phyloP scores from a whole-genome alignment of 768 basidiomycete species.

The Pleurotus sapidus region DNA sequence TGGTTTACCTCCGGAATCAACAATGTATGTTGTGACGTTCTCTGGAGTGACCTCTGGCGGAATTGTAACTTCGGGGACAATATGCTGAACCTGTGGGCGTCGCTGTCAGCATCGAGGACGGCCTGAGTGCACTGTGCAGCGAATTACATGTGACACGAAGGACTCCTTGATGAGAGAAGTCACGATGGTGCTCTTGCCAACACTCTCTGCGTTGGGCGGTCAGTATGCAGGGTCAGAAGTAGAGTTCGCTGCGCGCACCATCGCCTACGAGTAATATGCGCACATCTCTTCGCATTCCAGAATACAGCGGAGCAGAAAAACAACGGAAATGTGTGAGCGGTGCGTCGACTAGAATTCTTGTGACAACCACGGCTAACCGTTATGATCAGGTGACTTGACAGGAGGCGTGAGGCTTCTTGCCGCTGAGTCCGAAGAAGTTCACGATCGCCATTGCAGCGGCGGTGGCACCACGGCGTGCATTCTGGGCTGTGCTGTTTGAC shows the following conservation, averaged over 20 bases:
- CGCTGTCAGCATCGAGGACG: not conserved
- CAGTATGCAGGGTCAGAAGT: slow-evolving; percentile 10
- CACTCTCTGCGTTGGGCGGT: slow-evolving; percentile 64
- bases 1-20: slow-evolving; percentile 85
- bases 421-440: not conserved
- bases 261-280: slow-evolving; percentile 93
- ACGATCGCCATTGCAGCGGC: too few relatives aligned
- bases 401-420: not conserved
- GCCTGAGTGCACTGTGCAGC: slow-evolving; percentile 10
- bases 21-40: slow-evolving; percentile 96
- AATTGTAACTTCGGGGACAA: slow-evolving; percentile 96
- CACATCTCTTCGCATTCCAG: slow-evolving; percentile 84
- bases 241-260: slow-evolving; percentile 46
- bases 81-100: slow-evolving; percentile 75
- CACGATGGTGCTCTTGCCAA: slow-evolving; percentile 97
- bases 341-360: not conserved
- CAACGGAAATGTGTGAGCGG: not conserved
- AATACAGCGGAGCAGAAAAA: slow-evolving; percentile 1
- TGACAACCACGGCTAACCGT: not conserved
- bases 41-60: slow-evolving; percentile 97
- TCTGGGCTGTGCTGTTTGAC: not conserved
- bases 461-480: too few relatives aligned
- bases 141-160: slow-evolving; percentile 78
- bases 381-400: not conserved
- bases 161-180: slow-evolving; percentile 96